Base-by-base conservation (phyloP, 176 grass and related monocot genomes). In the Olyra latifolia region DNA sequence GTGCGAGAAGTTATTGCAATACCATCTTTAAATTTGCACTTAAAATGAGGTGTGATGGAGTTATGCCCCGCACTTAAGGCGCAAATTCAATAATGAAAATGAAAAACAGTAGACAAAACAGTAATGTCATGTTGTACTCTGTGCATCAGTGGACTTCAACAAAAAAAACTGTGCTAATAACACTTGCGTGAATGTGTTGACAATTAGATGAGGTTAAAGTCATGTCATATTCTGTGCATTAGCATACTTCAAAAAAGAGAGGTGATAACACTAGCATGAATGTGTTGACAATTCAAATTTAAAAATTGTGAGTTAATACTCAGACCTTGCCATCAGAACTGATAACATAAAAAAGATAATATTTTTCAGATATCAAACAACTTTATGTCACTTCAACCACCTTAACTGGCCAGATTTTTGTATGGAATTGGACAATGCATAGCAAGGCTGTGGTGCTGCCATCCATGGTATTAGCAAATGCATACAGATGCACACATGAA, bases 1-100 rank as follows among this genome's bases (percentile, higher is more conserved):
- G 19, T 5, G 14, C 67, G 47, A 24, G 3, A 6, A 67, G 32
- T 35, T 35, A 35, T 35, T 2, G 32, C 20, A 4, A 8, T 62
- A 35, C 27, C 4, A 32, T 71, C 9, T 50, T 19, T 10, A 56
- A 41, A 24, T 41, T 10, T 0, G 12, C 53, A 57, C 12, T 74
- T 74, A 38, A 35, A 83, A 55, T 27, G 19, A 55, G 46, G 45
- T 71, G 10, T 11, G 52, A 16, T 39, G 2, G 71, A 61, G 23
- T 9, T n/a, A 61, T 20, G 30, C 52, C 74, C 7, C 12, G 15
- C 17, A 27, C 9, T 9, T 9, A 43, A 56, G 8, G 72, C 0
- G 25, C 8, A n/a, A 46, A 85, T 23, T 30, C 20, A 67, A 76
- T 29, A 79, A 5, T 4, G 2, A 28, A 72, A n/a, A 69, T 84